Evolutionary conservation across 176 grass and related monocot genomes (phyloP).

Genomic region (Oryza coarctata): DNA sequence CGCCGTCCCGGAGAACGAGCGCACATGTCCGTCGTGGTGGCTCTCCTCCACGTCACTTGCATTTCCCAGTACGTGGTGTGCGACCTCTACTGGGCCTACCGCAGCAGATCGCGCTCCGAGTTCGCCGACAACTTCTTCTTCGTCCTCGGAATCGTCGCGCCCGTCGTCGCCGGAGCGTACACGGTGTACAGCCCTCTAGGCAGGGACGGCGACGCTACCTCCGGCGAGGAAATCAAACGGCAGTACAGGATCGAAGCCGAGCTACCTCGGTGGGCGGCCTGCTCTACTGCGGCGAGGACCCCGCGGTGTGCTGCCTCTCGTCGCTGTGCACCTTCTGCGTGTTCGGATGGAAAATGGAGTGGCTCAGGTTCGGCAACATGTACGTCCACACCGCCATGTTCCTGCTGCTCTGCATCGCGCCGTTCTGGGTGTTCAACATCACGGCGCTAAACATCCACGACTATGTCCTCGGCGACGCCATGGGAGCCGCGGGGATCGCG

Average conservation of each 20-base stretch:
- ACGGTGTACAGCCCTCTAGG: constrained; percentile 73
- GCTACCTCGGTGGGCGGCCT: constrained; percentile 51
- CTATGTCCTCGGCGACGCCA: constrained; percentile 48
- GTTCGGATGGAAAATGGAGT: constrained; percentile 96
- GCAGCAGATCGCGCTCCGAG: constrained; percentile 52
- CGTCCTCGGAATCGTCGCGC: constrained; percentile 45
- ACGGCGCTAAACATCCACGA: constrained; percentile 68
- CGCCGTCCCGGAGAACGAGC: constrained; percentile 49
- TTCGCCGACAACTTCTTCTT: constrained; percentile 66
- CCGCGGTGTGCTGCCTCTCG: constrained; percentile 61
- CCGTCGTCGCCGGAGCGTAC: constrained; percentile 56
- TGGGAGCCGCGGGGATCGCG: constrained; percentile 51
- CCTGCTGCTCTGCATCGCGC: constrained; percentile 72
- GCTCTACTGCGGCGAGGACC: constrained; percentile 62
- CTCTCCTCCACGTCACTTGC: constrained; percentile 77
- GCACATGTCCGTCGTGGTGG: constrained; percentile 67
- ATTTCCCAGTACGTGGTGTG: constrained; percentile 65
- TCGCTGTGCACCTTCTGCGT: constrained; percentile 81
- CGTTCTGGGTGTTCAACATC: constrained; percentile 93
- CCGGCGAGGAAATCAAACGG: constrained; percentile 42
- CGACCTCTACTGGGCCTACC: constrained; percentile 66
- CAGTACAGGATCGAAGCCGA: background rate
- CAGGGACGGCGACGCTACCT: constrained; percentile 34
- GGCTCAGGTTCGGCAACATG: constrained; percentile 92
- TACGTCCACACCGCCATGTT: constrained; percentile 75